These are phyloP conservation scores for Kodamaea fukazawae DNA, from an alignment of 805 yeast species.

Conservation along the genomic window DNA sequence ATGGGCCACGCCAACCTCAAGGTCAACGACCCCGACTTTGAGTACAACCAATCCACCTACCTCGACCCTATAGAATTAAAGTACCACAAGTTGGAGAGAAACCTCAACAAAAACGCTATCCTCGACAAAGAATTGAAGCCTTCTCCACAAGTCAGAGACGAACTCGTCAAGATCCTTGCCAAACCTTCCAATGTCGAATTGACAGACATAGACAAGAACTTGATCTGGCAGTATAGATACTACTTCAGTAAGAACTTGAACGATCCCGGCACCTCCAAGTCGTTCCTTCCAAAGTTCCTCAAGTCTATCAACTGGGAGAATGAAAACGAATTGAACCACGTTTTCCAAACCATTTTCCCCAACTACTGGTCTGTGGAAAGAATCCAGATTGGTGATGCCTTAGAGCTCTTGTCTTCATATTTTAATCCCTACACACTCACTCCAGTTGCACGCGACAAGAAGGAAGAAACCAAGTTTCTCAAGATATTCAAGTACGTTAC, in stretches of 20 bases:
- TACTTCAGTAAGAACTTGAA: constrained; percentile 54
- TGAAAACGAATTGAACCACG: constrained; percentile 74
- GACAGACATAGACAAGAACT: constrained; percentile 76
- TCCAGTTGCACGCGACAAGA: constrained; percentile 13
- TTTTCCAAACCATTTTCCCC: constrained; percentile 63
- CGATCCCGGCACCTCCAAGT: constrained; percentile 41
- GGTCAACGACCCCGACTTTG: constrained; percentile 46
- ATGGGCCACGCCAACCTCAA: constrained; percentile 18
- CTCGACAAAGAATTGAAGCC: constrained; percentile 87
- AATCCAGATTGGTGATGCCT: constrained; percentile 78
- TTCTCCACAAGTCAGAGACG: constrained; percentile 75
- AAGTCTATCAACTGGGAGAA: constrained; percentile 89
- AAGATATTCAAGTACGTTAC: constrained; percentile 42
- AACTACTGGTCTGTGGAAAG: constrained; percentile 61
- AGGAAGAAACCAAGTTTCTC: constrained; percentile 29
- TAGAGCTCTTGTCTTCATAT: constrained; percentile 78
- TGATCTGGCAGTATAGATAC: constrained; percentile 89
- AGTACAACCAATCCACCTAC: constrained; percentile 14
- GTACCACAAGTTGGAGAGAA: constrained; percentile 77
- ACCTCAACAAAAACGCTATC: constrained; percentile 67
- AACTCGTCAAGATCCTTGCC: constrained; percentile 61
- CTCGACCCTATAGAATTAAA: constrained; percentile 85
- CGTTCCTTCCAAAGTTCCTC: constrained; percentile 68
- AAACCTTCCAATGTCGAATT: constrained; percentile 84
- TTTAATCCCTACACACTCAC: constrained; percentile 51